phyloP scores from a whole-genome alignment of 78 protist genomes.

The Corallochytrium limacisporum region DNA sequence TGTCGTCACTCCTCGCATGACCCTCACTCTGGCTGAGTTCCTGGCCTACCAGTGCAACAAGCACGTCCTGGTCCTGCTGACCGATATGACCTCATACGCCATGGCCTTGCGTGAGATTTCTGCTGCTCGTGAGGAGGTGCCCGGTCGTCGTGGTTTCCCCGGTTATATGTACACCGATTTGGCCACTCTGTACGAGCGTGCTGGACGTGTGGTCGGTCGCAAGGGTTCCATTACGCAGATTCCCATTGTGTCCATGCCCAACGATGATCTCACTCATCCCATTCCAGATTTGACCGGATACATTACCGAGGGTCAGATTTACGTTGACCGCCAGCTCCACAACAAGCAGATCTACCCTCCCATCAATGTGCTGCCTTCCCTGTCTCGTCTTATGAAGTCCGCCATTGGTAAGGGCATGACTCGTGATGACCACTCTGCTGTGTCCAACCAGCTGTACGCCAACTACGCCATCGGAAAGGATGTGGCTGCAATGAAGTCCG shows the following conservation, averaged over 20 bases:
- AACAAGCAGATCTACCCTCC: constrained; percentile 59
- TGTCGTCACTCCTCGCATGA: constrained; percentile 98
- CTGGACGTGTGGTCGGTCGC: constrained; percentile 97
- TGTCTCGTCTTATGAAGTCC: constrained; percentile 98
- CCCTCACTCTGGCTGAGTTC: constrained; percentile 96
- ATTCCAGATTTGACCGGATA: constrained; percentile 99
- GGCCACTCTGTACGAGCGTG: constrained; percentile 98
- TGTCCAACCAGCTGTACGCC: constrained; percentile 98
- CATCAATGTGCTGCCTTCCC: constrained; percentile 97
- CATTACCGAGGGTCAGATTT: constrained; percentile 99
- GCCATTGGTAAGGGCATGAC: constrained; percentile 97
- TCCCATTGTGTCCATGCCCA: constrained; percentile 98
- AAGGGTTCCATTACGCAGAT: constrained; percentile 98
- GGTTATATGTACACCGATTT: constrained; percentile 99
- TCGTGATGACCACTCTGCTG: constrained; percentile 90
- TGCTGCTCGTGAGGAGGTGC: constrained; percentile 82
- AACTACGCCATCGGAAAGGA: constrained; percentile 98
- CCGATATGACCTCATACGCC: constrained; percentile 99
- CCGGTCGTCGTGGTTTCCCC: constrained; percentile 98
- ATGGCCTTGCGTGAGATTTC: constrained; percentile 99
- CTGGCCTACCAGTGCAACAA: constrained; percentile 95
- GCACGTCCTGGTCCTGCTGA: constrained; percentile 97
- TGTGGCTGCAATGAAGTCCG: constrained; percentile 97
- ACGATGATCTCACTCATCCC: constrained; percentile 98
- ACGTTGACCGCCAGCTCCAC: constrained; percentile 94